Conservation (phyloP, 768 basidiomycete genomes). For the Boletus sp. region DNA sequence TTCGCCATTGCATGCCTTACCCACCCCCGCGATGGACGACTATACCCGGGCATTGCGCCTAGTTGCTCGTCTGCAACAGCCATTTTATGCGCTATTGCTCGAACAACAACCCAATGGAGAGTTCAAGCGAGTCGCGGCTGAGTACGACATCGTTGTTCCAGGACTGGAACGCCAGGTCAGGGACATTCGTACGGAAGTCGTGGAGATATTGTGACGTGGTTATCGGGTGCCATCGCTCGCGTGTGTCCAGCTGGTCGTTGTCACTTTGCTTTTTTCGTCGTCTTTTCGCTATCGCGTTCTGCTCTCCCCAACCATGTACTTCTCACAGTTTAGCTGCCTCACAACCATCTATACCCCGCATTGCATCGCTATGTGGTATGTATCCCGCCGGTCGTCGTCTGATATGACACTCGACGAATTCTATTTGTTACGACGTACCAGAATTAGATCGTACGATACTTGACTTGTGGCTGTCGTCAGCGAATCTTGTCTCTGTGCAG, state of each 20-base stretch:
- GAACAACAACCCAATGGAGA: background rate
- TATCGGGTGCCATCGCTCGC: background rate
- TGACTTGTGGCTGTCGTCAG: too few species aligned
- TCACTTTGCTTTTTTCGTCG: background rate
- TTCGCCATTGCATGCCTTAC: background rate
- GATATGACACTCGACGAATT: too few species aligned
- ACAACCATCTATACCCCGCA: too few species aligned
- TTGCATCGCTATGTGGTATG: too few species aligned
- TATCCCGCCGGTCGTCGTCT: too few species aligned
- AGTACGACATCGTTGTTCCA: background rate
- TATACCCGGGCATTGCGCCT: background rate
- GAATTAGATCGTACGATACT: too few species aligned
- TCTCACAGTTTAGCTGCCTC: background rate
- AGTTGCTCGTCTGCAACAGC: background rate
- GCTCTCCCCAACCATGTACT: background rate
- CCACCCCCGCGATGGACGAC: background rate
- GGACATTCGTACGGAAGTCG: background rate
- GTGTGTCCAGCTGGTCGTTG: background rate
- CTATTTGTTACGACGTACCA: too few species aligned
- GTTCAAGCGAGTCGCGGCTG: constrained; percentile 18
- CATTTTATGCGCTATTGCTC: constrained; percentile 5
- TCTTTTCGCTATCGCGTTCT: background rate
- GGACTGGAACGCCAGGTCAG: background rate
- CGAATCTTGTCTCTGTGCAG: too few species aligned
- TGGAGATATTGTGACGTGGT: background rate